These are phyloP conservation scores for Moringa oleifera DNA, from an alignment of 345 rosid genomes.

Conservation along the genomic window DNA sequence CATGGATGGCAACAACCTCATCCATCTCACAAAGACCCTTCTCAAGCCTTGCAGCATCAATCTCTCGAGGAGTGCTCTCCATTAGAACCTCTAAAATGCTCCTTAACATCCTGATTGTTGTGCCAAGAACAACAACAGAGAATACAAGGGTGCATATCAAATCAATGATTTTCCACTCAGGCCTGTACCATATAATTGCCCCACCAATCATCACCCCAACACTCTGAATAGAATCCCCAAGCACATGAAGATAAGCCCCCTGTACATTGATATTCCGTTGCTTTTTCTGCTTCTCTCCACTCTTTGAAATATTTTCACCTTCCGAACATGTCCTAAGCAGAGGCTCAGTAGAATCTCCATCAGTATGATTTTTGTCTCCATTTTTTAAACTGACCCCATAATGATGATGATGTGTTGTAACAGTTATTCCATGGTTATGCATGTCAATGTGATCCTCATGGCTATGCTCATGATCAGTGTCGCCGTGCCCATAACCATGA, in stretches of 20 bases:
- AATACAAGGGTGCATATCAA: constrained; percentile 62
- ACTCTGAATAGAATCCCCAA: constrained; percentile 75
- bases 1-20: constrained; percentile 63
- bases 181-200: constrained; percentile 61
- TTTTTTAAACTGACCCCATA: constrained; percentile 5
- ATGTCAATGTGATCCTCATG: constrained; percentile 12
- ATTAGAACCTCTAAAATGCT: constrained; percentile 63
- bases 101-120: constrained; percentile 59
- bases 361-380: constrained; percentile 24
- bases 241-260: constrained; percentile 66
- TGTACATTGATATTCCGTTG: constrained; percentile 52
- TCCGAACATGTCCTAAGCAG: constrained; percentile 26
- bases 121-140: constrained; percentile 44
- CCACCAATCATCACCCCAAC: constrained; percentile 75
- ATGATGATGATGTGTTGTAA: constrained; percentile 14
- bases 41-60: constrained; percentile 59
- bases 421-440: constrained; percentile 10
- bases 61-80: constrained; percentile 76
- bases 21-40: constrained; percentile 68
- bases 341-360: constrained; percentile 25
- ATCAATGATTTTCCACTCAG: constrained; percentile 67
- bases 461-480: constrained; percentile 20
- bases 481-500: constrained; percentile 19
- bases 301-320: constrained; percentile 8
- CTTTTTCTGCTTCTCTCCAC: constrained; percentile 28